Conservation (phyloP, 805 yeast genomes). For the Candida mattraensis region DNA sequence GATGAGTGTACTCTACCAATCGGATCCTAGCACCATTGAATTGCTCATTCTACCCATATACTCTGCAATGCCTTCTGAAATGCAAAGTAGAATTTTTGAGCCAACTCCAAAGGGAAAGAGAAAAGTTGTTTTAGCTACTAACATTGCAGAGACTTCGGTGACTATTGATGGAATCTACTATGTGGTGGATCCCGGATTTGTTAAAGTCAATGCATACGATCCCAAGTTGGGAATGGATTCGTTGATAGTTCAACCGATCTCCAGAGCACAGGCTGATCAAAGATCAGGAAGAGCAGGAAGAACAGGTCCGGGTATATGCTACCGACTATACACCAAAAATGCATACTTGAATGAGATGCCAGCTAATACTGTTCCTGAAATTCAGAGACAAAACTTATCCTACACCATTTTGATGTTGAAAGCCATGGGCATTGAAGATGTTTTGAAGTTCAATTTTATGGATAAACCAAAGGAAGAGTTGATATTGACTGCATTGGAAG, state of each 20-base stretch:
- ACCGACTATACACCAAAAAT: conserved; percentile 81
- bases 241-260: conserved; percentile 77
- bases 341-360: conserved; percentile 79
- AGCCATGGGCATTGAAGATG: conserved; percentile 86
- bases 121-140: conserved; percentile 91
- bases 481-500: conserved; percentile 75
- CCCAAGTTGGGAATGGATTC: conserved; percentile 91
- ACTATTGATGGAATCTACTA: conserved; percentile 92
- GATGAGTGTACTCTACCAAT: conserved; percentile 60
- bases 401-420: conserved; percentile 82
- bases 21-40: conserved; percentile 48
- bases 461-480: conserved; percentile 85
- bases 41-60: conserved; percentile 83
- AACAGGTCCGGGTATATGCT: conserved; percentile 95
- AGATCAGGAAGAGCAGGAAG: conserved; percentile 97
- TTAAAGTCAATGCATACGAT: conserved; percentile 85
- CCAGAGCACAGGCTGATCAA: conserved; percentile 95
- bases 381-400: conserved; percentile 83
- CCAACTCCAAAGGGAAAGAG: conserved; percentile 82
- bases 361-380: conserved; percentile 83
- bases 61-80: conserved; percentile 87
- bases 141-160: conserved; percentile 95
- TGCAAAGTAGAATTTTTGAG: conserved; percentile 86
- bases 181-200: conserved; percentile 94
- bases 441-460: conserved; percentile 82